These are phyloP conservation scores for Aspergillus arachidicola DNA, from an alignment of 2,329 filamentous ascomycete species.

Conservation along the genomic window DNA sequence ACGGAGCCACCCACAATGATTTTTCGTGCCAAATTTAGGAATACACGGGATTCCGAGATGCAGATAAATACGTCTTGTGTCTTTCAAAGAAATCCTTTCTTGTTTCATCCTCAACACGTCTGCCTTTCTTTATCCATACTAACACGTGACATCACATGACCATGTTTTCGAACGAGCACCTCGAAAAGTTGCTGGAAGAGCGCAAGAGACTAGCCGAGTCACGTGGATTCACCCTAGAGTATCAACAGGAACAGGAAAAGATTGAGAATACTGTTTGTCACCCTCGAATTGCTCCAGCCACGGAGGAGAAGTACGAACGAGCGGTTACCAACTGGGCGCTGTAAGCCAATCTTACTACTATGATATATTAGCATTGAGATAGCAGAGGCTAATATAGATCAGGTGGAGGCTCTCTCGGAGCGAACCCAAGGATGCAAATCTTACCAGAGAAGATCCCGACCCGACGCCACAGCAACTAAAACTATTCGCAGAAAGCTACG, in stretches of 20 bases:
- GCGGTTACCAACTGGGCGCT: background rate
- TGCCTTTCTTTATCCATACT: background rate
- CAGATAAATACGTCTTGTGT: background rate
- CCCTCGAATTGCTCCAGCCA: background rate
- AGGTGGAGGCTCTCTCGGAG: slow-evolving; percentile 10
- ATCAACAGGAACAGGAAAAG: background rate
- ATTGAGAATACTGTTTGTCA: background rate
- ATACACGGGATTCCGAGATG: background rate
- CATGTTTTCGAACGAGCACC: background rate
- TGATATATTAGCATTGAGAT: background rate
- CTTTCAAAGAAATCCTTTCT: background rate
- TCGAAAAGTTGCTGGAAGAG: background rate
- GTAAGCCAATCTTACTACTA: background rate
- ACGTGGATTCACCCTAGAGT: background rate
- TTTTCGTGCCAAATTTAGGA: background rate
- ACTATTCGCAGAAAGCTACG: slow-evolving; percentile 17
- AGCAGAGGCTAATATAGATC: background rate
- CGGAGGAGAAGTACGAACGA: background rate
- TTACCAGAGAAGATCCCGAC: slow-evolving; percentile 12
- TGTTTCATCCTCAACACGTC: background rate
- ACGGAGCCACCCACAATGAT: background rate
- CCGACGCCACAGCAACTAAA: slow-evolving; percentile 15
- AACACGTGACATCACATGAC: background rate
- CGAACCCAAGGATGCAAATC: slow-evolving; percentile 4
- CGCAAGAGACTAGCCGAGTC: background rate